A percentile compares a stretch with the other conserved stretches of the same genome.
Evolutionary conservation across 2,329 filamentous ascomycete genomes (phyloP).

Genomic region (Beauveria medogensis): DNA sequence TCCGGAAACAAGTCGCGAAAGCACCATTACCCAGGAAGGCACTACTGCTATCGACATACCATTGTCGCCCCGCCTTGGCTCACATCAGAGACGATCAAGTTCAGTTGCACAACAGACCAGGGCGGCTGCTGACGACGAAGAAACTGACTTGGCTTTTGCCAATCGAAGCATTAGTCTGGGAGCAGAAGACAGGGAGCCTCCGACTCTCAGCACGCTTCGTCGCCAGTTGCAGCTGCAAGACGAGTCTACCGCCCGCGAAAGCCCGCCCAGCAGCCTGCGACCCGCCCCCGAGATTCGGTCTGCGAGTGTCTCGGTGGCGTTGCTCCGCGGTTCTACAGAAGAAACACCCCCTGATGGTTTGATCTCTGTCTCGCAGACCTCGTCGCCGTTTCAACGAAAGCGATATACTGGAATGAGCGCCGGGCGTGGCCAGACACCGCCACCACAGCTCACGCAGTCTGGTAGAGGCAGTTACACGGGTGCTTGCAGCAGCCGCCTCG

Average conservation of each 20-base stretch:
- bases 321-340: constrained; percentile 36
- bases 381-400: constrained; percentile 38
- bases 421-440: constrained; percentile 31
- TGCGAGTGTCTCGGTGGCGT: constrained; percentile 29
- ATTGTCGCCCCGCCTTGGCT: constrained; percentile 54
- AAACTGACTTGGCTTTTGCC: constrained; percentile 51
- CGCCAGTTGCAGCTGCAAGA: constrained; percentile 31
- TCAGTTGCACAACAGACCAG: constrained; percentile 60
- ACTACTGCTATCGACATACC: constrained; percentile 67
- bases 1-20: constrained; percentile 27
- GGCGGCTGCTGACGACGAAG: constrained; percentile 47
- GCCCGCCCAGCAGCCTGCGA: constrained; percentile 24
- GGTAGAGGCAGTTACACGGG: constrained; percentile 39
- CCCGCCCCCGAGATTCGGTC: constrained; percentile 35
- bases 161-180: constrained; percentile 63
- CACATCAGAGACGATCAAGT: constrained; percentile 55
- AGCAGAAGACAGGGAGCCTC: constrained; percentile 54
- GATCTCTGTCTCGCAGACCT: constrained; percentile 30
- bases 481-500: constrained; percentile 30
- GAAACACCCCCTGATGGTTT: constrained; percentile 38
- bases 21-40: constrained; percentile 39
- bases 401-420: constrained; percentile 37
- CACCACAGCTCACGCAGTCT: constrained; percentile 24
- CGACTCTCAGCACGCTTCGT: constrained; percentile 55
- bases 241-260: constrained; percentile 19